Base-by-base conservation (phyloP, 345 rosid genomes). In the Brassica cretica region DNA sequence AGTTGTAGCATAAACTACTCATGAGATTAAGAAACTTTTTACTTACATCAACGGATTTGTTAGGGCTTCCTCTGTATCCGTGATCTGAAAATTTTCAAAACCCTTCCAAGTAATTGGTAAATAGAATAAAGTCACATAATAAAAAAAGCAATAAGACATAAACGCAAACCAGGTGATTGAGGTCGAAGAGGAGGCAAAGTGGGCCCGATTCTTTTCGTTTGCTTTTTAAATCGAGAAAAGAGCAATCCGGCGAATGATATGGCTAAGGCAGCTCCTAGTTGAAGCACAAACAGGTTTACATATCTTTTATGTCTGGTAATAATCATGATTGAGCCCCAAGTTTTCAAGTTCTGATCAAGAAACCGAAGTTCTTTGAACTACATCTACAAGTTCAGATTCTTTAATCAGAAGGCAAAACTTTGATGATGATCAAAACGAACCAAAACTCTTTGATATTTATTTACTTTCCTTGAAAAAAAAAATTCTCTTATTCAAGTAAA, bases 211-310 rank as follows among this genome's bases (percentile, higher is more conserved):
- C 83, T 83, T 63, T 78, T 79, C 16, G 69, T 73, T 11, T 49
- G 63, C 76, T 81, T 87, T 60, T 67, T 41, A 70, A 86, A 64
- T 49, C 91, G 89, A 67, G 91, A 82, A 83, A 68, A 85, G 72
- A 92, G 69, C 71, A 92, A 81, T 32, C 93, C 97, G 14, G 94
- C 95, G 32, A 89, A 74, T 65, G 97, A 89, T 30, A 95, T 75
- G 19, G 90, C 87, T 1, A 95, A 35, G 39, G 88, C 99, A 29
- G 88, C 86, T 68, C 98, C 98, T 68, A 92, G 27, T 78, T 87
- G 85, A 69, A 90, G 44, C 67, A 91, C 70, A 56, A 88, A 9
- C n/a, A 89, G 81, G 71, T 78, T 89, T 44, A 94, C 51, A 64
- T 85, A 87, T 71, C 76, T 77, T 80, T 85, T 89, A 29, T 84